Percentiles rank a stretch among this genome's conserved stretches.
Evolutionary conservation across 2,329 filamentous ascomycete species (phyloP).

Genomic region (Monosporascus sp.): DNA sequence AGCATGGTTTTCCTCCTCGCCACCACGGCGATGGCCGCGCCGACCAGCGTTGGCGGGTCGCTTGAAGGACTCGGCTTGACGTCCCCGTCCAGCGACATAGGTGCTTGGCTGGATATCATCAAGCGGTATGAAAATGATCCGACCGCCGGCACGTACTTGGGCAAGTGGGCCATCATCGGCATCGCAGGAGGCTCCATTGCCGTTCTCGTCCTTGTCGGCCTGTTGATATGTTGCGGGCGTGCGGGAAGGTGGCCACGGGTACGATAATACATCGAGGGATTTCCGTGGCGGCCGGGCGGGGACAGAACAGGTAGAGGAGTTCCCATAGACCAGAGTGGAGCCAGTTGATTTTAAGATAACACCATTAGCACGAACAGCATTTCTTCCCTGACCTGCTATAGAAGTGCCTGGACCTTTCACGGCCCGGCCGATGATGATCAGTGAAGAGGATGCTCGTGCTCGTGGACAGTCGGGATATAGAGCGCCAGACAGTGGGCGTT

Average conservation of each 20-base stretch:
- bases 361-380: too few species aligned
- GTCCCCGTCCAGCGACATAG: background rate
- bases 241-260: background rate
- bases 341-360: too few species aligned
- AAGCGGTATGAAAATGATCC: background rate
- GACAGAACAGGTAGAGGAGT: too few species aligned
- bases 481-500: too few species aligned
- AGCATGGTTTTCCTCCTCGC: background rate
- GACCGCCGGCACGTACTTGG: background rate
- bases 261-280: background rate
- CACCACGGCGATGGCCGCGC: background rate
- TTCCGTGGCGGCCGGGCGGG: too few species aligned
- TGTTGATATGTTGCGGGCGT: background rate
- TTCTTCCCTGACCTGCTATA: too few species aligned
- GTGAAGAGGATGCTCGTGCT: too few species aligned
- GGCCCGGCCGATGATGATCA: too few species aligned
- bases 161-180: background rate
- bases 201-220: background rate
- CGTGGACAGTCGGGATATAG: too few species aligned
- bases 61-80: background rate
- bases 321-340: too few species aligned
- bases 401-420: too few species aligned
- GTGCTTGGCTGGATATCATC: background rate
- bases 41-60: background rate
- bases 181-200: background rate